Base-by-base conservation (phyloP, 140 eudicot genomes). In the Flaveria floridana region DNA sequence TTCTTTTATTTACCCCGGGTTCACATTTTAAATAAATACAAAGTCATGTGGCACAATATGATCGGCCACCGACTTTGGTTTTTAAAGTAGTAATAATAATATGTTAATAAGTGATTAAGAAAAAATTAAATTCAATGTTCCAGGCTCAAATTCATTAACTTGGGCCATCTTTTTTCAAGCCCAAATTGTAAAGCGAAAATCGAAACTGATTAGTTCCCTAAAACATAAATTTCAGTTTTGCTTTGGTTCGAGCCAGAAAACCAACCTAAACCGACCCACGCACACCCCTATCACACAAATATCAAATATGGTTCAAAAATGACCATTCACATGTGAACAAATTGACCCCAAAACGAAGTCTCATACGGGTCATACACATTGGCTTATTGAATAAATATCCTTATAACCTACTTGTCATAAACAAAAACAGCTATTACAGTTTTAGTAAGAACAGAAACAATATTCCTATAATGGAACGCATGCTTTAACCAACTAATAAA, bases 281-380 rank as follows among this genome's bases (percentile, higher is more conserved):
- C 50, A 44, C 14, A 44, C 14, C 50, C 14, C 11, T 26, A 18
- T 8, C 11, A 58, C 34, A 58, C 37, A 14, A 57, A 21, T 21
- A 58, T 20, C 37, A 14, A 57, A 21, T 21, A 58, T 20, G 65
- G 65, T 58, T 58, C 41, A 23, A 21, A 18, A 58, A 20, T 58
- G 65, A 9, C n/a, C 65, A 58, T 20, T 58, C 65, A 57, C 44
- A 12, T 26, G 39, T 25, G 68, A 26, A 28, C 50, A 64, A n/a
- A n/a, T 14, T 9, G 19, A 15, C 64, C 63, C 7, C 6, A 48
- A 26, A 42, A 20, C 16, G n/a, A 26, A 51, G 30, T 28, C 56
- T 26, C 66, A 34, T n/a, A 25, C 37, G 55, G 65, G 65, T 10
- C 73, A 63, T 76, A 37, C 66, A 65, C 56, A 65, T 76, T 65